Evolutionary conservation across 208 protist genomes (phyloP).

Genomic region (Strigomonas culicis): DNA sequence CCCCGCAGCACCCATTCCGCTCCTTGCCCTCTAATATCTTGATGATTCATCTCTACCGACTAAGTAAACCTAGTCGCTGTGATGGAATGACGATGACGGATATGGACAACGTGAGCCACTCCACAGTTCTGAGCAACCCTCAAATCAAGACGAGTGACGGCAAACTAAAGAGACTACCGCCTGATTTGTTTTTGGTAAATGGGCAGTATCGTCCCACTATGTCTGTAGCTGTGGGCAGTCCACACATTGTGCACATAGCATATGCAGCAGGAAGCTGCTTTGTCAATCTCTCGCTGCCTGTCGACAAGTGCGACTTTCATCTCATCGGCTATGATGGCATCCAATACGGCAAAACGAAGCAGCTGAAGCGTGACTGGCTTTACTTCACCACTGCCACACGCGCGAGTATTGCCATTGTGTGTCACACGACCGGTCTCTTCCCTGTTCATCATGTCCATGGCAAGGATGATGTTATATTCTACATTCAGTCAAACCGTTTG

Average conservation of each 20-base stretch:
- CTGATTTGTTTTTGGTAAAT: conserved; percentile 86
- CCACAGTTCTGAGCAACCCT: conserved; percentile 44
- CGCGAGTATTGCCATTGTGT: conserved; percentile 45
- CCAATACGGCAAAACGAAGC: conserved; percentile 36
- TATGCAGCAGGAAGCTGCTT: conserved; percentile 79
- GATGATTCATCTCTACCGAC: conserved; percentile 77
- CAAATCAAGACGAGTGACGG: conserved; percentile 37
- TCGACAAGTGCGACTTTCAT: conserved; percentile 50
- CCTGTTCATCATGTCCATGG: conserved; percentile 39
- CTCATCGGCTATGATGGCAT: conserved; percentile 68
- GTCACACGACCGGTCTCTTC: conserved; percentile 33
- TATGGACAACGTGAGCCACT: conserved; percentile 45
- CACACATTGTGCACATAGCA: conserved; percentile 58
- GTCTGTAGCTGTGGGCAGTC: conserved; percentile 22
- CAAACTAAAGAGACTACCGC: conserved; percentile 28
- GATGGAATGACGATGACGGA: conserved; percentile 48
- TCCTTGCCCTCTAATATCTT: conserved; percentile 36
- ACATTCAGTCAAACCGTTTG: conserved; percentile 25
- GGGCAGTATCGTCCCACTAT: conserved; percentile 75
- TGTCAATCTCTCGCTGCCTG: conserved; percentile 65
- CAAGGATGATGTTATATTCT: conserved; percentile 43
- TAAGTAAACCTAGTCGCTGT: conserved; percentile 38
- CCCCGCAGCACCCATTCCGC: conserved; percentile 37
- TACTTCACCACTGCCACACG: conserved; percentile 84
- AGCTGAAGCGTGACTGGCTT: conserved; percentile 41